Evolutionary conservation across 768 basidiomycete species (phyloP).

Genomic region (Amanita pseudoporphyria): DNA sequence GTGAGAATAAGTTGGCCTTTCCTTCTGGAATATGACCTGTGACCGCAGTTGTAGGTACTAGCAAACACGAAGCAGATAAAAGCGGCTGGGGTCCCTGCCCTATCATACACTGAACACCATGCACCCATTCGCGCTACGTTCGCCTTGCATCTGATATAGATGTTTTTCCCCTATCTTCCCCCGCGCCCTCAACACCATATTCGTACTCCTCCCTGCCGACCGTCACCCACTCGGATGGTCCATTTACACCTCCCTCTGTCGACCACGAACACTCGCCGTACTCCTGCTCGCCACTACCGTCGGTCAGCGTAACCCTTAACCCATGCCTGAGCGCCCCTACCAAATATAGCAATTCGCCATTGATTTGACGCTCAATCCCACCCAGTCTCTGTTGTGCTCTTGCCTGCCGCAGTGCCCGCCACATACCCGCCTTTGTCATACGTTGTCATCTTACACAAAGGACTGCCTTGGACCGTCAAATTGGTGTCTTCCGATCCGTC

Average conservation of each 20-base stretch:
- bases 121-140: too few relatives aligned
- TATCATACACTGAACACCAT: too few relatives aligned
- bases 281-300: slow-evolving; percentile 12
- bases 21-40: neutral
- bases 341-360: neutral
- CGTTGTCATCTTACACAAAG: slow-evolving; percentile 3
- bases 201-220: slow-evolving; percentile 12
- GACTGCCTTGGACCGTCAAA: slow-evolving; percentile 5
- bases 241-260: slow-evolving; percentile 11
- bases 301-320: slow-evolving; percentile 9
- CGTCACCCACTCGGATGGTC: slow-evolving; percentile 8
- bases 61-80: slow-evolving; percentile 3
- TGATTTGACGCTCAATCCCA: neutral
- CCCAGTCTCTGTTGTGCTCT: neutral
- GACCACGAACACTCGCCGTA: slow-evolving; percentile 11
- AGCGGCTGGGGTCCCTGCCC: too few relatives aligned
- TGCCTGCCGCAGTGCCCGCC: slow-evolving; percentile 1
- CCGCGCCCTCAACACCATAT: slow-evolving; percentile 12
- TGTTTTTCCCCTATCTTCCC: slow-evolving; percentile 9
- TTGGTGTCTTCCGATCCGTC: slow-evolving; percentile 7
- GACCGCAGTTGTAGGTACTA: neutral
- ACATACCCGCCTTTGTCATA: slow-evolving; percentile 2
- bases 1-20: too few relatives aligned
- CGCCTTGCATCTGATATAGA: slow-evolving; percentile 13
- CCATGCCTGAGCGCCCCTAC: slow-evolving; percentile 8